phyloP scores from a whole-genome alignment of 2,329 filamentous ascomycete species.

The Cercospora sp. region DNA sequence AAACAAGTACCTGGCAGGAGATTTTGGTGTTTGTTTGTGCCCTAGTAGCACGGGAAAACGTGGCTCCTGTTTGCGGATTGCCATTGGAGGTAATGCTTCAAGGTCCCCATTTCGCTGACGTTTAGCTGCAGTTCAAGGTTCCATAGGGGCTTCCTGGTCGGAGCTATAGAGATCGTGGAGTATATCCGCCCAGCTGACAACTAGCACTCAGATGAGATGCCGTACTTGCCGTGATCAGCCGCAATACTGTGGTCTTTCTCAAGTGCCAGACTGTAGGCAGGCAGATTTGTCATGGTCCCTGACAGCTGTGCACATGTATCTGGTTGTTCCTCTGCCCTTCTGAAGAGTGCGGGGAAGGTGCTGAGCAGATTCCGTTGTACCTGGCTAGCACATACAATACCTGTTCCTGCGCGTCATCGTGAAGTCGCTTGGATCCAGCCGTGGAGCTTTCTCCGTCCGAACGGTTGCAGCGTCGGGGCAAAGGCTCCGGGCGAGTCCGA shows the following conservation, averaged over 20 bases:
- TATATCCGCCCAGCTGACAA: not conserved
- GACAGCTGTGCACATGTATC: conserved; percentile 11
- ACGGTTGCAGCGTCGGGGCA: not conserved
- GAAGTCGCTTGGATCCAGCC: conserved; percentile 5
- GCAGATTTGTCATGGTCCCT: not conserved
- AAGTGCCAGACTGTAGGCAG: not conserved
- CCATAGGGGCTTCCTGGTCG: conserved; percentile 1
- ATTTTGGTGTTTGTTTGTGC: not conserved
- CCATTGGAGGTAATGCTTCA: conserved; percentile 14
- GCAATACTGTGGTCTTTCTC: not conserved
- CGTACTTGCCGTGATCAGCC: not conserved
- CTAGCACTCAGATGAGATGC: not conserved
- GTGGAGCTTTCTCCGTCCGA: conserved; percentile 2
- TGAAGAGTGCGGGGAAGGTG: conserved; percentile 18
- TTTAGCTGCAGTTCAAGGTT: conserved; percentile 19
- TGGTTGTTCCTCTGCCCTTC: conserved; percentile 13
- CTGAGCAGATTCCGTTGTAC: conserved; percentile 6
- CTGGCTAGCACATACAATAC: conserved; percentile 9
- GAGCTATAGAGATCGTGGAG: conserved; percentile 5
- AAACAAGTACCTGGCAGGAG: not conserved
- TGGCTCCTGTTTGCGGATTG: conserved; percentile 11
- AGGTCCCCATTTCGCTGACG: conserved; percentile 19
- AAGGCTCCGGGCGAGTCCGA: not conserved
- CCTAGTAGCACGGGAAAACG: conserved; percentile 1
- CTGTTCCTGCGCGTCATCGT: conserved; percentile 11